Conservation (phyloP, 1,139 yeast species). For the Kluyveromyces marxianus region DNA sequence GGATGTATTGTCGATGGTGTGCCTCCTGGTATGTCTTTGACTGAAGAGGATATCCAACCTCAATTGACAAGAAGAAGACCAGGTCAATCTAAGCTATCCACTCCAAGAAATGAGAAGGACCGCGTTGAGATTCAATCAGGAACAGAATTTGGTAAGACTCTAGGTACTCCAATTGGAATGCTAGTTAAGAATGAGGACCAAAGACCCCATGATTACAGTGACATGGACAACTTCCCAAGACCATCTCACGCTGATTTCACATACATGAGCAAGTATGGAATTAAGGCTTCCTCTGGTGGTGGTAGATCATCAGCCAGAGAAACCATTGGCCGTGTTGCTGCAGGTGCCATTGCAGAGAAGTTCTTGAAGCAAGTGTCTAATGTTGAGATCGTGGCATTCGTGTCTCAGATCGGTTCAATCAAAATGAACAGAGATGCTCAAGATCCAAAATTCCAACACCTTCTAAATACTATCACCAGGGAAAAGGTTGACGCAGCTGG, state of each 20-base stretch:
- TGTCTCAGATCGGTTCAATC: conserved; percentile 77
- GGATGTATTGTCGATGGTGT: conserved; percentile 98
- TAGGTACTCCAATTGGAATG: conserved; percentile 96
- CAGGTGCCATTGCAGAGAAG: conserved; percentile 97
- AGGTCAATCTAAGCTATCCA: conserved; percentile 85
- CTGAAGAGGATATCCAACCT: conserved; percentile 87
- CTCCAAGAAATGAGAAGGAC: conserved; percentile 95
- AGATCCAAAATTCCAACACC: conserved; percentile 53
- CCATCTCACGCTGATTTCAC: conserved; percentile 98
- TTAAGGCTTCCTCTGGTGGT: conserved; percentile 92
- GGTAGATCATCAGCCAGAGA: conserved; percentile 97
- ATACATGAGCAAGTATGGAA: conserved; percentile 81
- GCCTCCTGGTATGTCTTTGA: conserved; percentile 85
- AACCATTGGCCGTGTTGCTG: conserved; percentile 97
- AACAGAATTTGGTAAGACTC: conserved; percentile 80
- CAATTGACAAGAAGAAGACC: conserved; percentile 96
- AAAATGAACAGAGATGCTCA: conserved; percentile 68
- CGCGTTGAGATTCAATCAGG: conserved; percentile 90
- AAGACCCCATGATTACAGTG: conserved; percentile 91
- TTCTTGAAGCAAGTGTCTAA: conserved; percentile 65
- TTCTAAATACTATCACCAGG: conserved; percentile 71
- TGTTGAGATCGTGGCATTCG: conserved; percentile 95
- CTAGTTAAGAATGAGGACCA: conserved; percentile 89
- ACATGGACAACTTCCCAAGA: conserved; percentile 90
- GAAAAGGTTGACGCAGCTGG: conserved; percentile 82